These are phyloP conservation scores for Ustilago lituana DNA, from an alignment of 1,284 basidiomycete species.

Conservation along the genomic window DNA sequence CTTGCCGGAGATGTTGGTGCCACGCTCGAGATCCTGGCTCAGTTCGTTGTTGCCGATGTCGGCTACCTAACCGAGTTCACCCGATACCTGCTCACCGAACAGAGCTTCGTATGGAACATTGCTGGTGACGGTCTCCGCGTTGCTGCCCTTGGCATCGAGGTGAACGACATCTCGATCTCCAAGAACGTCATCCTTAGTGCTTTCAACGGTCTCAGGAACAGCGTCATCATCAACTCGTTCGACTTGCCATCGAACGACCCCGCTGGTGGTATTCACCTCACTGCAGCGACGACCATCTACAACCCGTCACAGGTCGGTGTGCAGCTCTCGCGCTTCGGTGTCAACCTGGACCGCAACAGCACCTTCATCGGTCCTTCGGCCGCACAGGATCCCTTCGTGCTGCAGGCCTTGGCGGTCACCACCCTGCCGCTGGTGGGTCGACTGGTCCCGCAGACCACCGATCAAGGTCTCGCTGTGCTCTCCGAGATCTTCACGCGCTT, in stretches of 20 bases:
- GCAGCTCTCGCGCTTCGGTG: constrained; percentile 74
- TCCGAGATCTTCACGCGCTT: constrained; percentile 79
- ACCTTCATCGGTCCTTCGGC: constrained; percentile 75
- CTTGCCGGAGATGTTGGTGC: constrained; percentile 74
- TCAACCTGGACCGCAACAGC: constrained; percentile 73
- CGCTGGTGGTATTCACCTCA: constrained; percentile 78
- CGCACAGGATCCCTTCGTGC: constrained; percentile 71
- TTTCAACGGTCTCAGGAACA: constrained; percentile 76
- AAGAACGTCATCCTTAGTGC: constrained; percentile 78
- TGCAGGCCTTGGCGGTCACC: constrained; percentile 73
- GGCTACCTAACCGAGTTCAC: constrained; percentile 76
- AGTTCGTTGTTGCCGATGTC: constrained; percentile 75
- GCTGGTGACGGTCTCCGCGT: constrained; percentile 76
- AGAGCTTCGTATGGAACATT: constrained; percentile 80
- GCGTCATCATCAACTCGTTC: constrained; percentile 76
- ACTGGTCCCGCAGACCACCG: constrained; percentile 74
- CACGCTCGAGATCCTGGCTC: constrained; percentile 72
- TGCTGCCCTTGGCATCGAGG: constrained; percentile 69
- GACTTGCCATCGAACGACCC: constrained; percentile 79
- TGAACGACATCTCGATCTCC: constrained; percentile 72
- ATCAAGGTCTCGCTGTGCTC: constrained; percentile 72
- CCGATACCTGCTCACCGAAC: constrained; percentile 74
- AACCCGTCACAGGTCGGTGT: constrained; percentile 84
- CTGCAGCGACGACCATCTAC: constrained; percentile 73
- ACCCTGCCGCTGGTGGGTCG: constrained; percentile 74